Base-by-base conservation (phyloP, 306 rosid genomes). In the Corylus avellana region DNA sequence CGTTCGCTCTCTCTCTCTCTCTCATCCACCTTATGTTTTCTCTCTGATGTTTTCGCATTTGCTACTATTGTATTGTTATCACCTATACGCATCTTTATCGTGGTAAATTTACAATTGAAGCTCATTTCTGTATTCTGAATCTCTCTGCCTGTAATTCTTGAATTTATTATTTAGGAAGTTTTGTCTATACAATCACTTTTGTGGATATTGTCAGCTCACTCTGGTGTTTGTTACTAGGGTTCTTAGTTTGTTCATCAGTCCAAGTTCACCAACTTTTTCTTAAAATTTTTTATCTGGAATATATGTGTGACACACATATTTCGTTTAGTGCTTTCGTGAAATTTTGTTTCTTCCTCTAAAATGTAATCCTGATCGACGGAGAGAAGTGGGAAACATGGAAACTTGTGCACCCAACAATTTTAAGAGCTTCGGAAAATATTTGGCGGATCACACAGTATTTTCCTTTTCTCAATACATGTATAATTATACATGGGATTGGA, bases 1-100 rank as follows among this genome's bases (percentile, higher is more conserved):
- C 50, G 87, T 75, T 47, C 32, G 72, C 10, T 70, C 42, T 70
- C 42, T 47, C 32, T 70, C 42, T 32, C 8, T 62, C 22, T 74
- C 63, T 53, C 51, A 2, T 71, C 51, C 25, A 3, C 44, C 25
- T 25, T 12, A n/a, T 7, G 17, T 66, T 76, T 42, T 8, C 16
- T 63, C 9, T 66, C 12, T 56, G 50, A 25, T 32, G 44, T 39
- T 39, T 39, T 39, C 44, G 44, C 44, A 3, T 46, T 12, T 64
- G 64, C 14, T n/a, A 29, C 37, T 42, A 54, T 61, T 68, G 3
- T 76, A 61, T 32, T 66, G 46, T 57, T 57, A 20, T 25, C 72
- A 12, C 35, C 22, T 32, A 39, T 58, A 4, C 37, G 66, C 13
- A 59, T 11, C 14, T 9, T 13, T 49, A 1, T 49, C 11, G 53